phyloP scores from a whole-genome alignment of 371 early-diverging fungal genomes.

The Haplosporangium sp. region DNA sequence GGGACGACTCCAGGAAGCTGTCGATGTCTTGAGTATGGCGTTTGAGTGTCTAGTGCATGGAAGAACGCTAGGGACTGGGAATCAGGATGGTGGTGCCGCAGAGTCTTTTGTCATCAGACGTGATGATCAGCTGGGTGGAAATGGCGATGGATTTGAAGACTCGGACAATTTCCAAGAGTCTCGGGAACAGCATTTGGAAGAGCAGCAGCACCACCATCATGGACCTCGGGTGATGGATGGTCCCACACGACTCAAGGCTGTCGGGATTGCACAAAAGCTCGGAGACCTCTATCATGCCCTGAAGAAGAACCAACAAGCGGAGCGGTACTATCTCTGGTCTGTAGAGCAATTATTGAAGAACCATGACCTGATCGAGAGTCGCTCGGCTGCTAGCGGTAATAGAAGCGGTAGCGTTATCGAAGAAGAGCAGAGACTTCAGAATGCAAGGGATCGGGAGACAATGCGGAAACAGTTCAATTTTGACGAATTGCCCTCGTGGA shows the following conservation, averaged over 20 bases:
- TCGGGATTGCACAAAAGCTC: slow-evolving; percentile 71
- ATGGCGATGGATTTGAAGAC: too few relatives aligned
- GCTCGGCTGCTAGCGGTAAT: too few relatives aligned
- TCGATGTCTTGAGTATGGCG: slow-evolving; percentile 61
- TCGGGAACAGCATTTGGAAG: slow-evolving; percentile 6
- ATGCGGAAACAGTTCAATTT: slow-evolving; percentile 59
- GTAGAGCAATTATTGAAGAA: slow-evolving; percentile 64
- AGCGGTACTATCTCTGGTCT: slow-evolving; percentile 71
- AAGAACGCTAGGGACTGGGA: slow-evolving; percentile 28
- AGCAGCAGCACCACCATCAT: slow-evolving; percentile 1
- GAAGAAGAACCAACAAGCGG: slow-evolving; percentile 66
- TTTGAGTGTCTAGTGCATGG: slow-evolving; percentile 56
- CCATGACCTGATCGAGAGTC: slow-evolving; percentile 17
- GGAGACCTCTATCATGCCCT: slow-evolving; percentile 63
- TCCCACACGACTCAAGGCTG: slow-evolving; percentile 59
- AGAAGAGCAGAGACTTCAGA: slow-evolving; percentile 15
- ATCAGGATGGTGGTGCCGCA: too few relatives aligned
- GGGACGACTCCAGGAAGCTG: slow-evolving; percentile 65
- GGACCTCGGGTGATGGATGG: slow-evolving; percentile 41
- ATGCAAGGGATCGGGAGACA: slow-evolving; percentile 33
- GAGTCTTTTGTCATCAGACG: too few relatives aligned
- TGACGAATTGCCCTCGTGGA: slow-evolving; percentile 70
- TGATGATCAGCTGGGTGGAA: too few relatives aligned
- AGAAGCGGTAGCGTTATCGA: neutral
- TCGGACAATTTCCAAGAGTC: too few relatives aligned